Evolutionary conservation across 2,329 filamentous ascomycete species (phyloP).

Genomic region (Fusarium sp.): DNA sequence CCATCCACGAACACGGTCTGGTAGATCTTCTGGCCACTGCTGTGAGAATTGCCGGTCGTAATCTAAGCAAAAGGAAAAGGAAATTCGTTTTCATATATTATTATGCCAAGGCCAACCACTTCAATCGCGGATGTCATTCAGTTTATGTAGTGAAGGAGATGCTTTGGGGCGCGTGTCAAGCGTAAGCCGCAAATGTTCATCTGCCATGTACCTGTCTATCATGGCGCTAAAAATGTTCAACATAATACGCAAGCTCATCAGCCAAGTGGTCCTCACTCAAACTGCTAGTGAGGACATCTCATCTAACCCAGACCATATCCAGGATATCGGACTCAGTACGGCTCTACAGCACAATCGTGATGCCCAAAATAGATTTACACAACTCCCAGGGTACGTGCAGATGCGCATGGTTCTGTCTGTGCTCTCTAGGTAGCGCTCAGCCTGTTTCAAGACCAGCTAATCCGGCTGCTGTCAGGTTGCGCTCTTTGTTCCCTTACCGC

Average conservation of each 20-base stretch:
- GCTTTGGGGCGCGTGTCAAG: not conserved
- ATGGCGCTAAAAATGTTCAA: slow-evolving; percentile 12
- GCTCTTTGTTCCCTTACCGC: not conserved
- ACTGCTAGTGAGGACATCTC: not conserved
- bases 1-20: not conserved
- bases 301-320: not conserved
- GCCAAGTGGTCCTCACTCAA: not conserved
- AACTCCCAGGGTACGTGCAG: not conserved
- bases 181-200: slow-evolving; percentile 6
- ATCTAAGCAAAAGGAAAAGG: not conserved
- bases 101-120: not conserved
- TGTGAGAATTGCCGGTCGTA: not conserved
- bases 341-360: not conserved
- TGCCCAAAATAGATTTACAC: not conserved
- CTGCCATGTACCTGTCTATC: slow-evolving; percentile 21
- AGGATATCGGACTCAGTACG: not conserved
- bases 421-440: not conserved
- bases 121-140: not conserved
- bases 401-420: not conserved
- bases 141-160: slow-evolving; percentile 8
- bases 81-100: not conserved
- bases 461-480: not conserved
- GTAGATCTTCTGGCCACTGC: not conserved
- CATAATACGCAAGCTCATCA: not conserved
- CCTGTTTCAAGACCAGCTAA: not conserved